Conservation (phyloP, 257 asterid genomes). For the Handroanthus guayacan region DNA sequence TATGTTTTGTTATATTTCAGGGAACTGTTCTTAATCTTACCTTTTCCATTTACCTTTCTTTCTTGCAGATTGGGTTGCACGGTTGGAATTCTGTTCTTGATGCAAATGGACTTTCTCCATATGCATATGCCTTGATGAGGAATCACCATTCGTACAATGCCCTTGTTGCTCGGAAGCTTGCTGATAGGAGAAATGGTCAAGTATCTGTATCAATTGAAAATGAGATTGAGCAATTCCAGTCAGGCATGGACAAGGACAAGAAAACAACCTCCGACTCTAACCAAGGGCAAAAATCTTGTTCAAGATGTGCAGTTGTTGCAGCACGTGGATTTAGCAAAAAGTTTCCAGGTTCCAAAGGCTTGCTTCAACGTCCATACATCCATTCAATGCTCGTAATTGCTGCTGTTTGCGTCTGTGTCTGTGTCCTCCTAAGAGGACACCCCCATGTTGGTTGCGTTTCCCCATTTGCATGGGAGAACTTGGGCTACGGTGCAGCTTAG, state of each 20-base stretch:
- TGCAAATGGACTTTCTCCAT: slow-evolving; percentile 78
- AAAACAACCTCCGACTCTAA: slow-evolving; percentile 22
- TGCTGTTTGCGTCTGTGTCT: slow-evolving; percentile 88
- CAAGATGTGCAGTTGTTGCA: slow-evolving; percentile 64
- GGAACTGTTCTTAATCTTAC: neutral
- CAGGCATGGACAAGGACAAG: slow-evolving; percentile 37
- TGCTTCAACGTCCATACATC: slow-evolving; percentile 75
- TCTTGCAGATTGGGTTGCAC: slow-evolving; percentile 66
- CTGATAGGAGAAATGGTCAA: slow-evolving; percentile 50
- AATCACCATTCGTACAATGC: slow-evolving; percentile 68
- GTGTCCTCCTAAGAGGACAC: slow-evolving; percentile 69
- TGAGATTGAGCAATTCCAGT: slow-evolving; percentile 43
- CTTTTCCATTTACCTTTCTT: neutral
- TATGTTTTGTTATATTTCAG: neutral
- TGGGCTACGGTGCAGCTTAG: slow-evolving; percentile 62
- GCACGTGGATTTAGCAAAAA: slow-evolving; percentile 45
- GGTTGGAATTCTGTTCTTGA: slow-evolving; percentile 79
- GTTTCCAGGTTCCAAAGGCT: slow-evolving; percentile 54
- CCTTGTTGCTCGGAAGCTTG: slow-evolving; percentile 69
- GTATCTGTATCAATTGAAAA: slow-evolving; percentile 56
- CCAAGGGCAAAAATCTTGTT: slow-evolving; percentile 55
- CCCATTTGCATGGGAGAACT: slow-evolving; percentile 82
- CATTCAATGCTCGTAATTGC: slow-evolving; percentile 86
- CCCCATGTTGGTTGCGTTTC: slow-evolving; percentile 61
- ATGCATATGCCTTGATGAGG: slow-evolving; percentile 75